These are phyloP conservation scores for Metarhizium album DNA, from an alignment of 2,329 filamentous ascomycete species.

Conservation along the genomic window DNA sequence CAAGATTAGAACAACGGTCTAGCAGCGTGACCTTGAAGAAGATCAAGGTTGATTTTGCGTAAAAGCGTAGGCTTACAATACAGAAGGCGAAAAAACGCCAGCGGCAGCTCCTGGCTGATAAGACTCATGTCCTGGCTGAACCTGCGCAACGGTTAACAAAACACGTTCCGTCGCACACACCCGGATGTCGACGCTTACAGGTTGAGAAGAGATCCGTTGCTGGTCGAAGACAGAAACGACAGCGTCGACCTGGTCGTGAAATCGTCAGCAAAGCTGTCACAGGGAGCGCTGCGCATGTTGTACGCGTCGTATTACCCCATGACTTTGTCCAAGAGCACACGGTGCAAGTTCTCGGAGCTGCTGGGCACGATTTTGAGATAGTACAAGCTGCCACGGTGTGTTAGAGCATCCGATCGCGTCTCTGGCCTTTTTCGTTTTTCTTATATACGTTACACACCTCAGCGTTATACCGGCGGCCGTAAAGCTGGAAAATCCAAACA, in stretches of 20 bases:
- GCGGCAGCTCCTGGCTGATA: slow-evolving; percentile 5
- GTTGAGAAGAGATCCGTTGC: background rate
- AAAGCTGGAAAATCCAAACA: background rate
- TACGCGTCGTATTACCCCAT: background rate
- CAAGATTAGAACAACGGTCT: background rate
- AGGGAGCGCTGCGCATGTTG: background rate
- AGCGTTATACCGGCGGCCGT: background rate
- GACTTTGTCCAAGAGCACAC: background rate
- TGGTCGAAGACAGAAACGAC: background rate
- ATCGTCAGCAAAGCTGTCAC: background rate
- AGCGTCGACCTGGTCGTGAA: background rate
- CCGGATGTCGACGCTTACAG: background rate
- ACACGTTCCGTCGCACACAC: too few species aligned
- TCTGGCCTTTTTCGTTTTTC: too few species aligned
- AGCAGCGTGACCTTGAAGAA: background rate
- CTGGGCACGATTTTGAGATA: background rate
- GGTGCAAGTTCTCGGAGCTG: background rate
- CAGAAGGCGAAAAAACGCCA: background rate
- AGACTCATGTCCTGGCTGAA: slow-evolving; percentile 10
- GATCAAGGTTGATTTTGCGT: too few species aligned
- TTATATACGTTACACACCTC: background rate
- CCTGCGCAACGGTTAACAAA: background rate
- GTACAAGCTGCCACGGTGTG: background rate
- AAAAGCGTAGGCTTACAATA: slow-evolving; percentile 5
- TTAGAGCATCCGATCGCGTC: too few species aligned